These are phyloP conservation scores for Apiospora arundinis DNA, from an alignment of 2,329 filamentous ascomycete genomes.

Conservation along the genomic window DNA sequence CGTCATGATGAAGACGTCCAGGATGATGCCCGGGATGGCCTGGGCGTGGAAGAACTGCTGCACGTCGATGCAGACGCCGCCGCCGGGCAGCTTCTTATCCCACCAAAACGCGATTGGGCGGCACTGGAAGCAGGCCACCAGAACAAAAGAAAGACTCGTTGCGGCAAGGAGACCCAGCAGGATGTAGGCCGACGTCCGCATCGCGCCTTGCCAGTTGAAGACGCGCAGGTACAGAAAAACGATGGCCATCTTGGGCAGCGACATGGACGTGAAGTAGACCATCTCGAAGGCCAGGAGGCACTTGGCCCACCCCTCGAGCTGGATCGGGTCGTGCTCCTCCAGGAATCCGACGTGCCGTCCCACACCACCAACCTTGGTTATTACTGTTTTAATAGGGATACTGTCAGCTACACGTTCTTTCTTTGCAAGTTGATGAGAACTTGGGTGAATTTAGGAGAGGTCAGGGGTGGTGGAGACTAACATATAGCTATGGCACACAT, in stretches of 20 bases:
- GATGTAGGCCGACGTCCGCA: constrained; percentile 29
- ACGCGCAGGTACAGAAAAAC: constrained; percentile 40
- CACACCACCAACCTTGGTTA: constrained; percentile 34
- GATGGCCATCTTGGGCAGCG: constrained; percentile 39
- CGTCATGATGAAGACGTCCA: constrained; percentile 36
- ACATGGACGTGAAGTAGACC: constrained; percentile 37
- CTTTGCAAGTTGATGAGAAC: not conserved
- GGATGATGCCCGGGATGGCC: constrained; percentile 33
- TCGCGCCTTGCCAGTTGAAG: constrained; percentile 35
- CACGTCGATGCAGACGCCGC: constrained; percentile 32
- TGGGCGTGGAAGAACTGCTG: constrained; percentile 37
- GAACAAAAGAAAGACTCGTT: constrained; percentile 33
- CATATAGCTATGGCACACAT: constrained; percentile 32
- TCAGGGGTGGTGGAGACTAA: constrained; percentile 17
- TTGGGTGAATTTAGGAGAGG: not conserved
- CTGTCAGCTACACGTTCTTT: not conserved
- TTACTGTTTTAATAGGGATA: constrained; percentile 25
- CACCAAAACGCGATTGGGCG: constrained; percentile 32
- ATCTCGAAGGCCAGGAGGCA: constrained; percentile 37
- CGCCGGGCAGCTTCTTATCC: constrained; percentile 24
- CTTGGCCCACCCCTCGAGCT: constrained; percentile 31
- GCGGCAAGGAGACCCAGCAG: constrained; percentile 31
- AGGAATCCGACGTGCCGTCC: constrained; percentile 33
- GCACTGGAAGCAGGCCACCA: constrained; percentile 34
- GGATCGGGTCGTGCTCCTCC: constrained; percentile 27